phyloP scores from a whole-genome alignment of 768 basidiomycete genomes.

The Clitopilus passeckerianus region DNA sequence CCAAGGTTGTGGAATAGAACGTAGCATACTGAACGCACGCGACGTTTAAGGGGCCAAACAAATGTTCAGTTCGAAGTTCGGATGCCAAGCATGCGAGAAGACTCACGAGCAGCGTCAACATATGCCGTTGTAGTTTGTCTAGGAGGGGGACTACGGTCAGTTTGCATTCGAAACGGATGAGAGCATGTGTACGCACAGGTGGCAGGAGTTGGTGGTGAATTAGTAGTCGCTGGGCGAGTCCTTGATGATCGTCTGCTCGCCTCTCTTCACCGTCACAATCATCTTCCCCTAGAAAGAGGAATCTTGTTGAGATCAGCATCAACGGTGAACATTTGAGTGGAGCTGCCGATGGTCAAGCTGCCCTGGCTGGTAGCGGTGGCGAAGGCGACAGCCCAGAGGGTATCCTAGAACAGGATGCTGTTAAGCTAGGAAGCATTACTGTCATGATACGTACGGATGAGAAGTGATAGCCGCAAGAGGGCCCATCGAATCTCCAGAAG shows the following conservation, averaged over 20 bases:
- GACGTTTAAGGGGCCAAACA: background rate
- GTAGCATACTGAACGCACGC: too few relatives aligned
- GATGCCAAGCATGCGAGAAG: background rate
- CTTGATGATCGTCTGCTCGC: slow-evolving; percentile 45
- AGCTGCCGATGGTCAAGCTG: slow-evolving; percentile 39
- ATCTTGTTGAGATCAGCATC: slow-evolving; percentile 53
- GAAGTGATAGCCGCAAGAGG: slow-evolving; percentile 48
- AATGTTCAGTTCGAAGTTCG: too few relatives aligned
- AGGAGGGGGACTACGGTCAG: slow-evolving; percentile 14
- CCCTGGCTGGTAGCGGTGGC: slow-evolving; percentile 48
- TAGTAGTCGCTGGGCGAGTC: slow-evolving; percentile 42
- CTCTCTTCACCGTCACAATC: slow-evolving; percentile 48
- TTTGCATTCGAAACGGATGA: background rate
- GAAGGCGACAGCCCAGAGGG: slow-evolving; percentile 64
- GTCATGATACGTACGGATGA: slow-evolving; percentile 33
- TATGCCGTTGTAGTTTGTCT: slow-evolving; percentile 68
- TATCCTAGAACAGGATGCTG: slow-evolving; percentile 31
- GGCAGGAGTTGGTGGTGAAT: slow-evolving; percentile 26
- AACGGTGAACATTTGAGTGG: slow-evolving; percentile 33
- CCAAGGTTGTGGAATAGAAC: too few relatives aligned
- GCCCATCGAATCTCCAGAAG: slow-evolving; percentile 36
- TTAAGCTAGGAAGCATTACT: background rate
- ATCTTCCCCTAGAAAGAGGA: slow-evolving; percentile 50
- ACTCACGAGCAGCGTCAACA: slow-evolving; percentile 43
- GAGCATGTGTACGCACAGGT: slow-evolving; percentile 24